Evolutionary conservation across 331 rosid species (phyloP).

Genomic region (Malus hybrid): DNA sequence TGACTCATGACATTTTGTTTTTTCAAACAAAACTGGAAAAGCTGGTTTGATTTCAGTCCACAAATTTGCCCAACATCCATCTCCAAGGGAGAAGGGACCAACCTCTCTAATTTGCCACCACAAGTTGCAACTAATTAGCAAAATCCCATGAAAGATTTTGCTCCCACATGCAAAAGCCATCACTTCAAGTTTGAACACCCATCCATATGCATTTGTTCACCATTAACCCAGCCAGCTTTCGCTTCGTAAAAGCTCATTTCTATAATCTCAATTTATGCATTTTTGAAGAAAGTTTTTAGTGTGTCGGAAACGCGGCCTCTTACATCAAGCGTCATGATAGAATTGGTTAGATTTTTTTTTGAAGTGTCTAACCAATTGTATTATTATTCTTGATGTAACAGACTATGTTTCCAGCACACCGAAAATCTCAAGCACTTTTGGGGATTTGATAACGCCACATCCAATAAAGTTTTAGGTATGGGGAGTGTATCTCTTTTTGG

Average conservation of each 20-base stretch:
- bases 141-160: not conserved
- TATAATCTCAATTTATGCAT: not conserved
- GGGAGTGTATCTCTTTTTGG: too few species aligned
- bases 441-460: too few species aligned
- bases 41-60: not conserved
- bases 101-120: not conserved
- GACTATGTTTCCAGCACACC: rapidly evolving
- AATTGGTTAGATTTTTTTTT: too few species aligned
- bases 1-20: not conserved
- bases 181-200: not conserved
- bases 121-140: not conserved
- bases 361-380: too few species aligned
- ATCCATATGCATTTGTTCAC: not conserved
- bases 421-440: too few species aligned
- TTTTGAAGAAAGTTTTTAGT: too few species aligned
- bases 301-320: rapidly evolving
- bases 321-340: too few species aligned
- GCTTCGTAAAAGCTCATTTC: not conserved
- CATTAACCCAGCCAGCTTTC: not conserved
- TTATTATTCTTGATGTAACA: rapidly evolving
- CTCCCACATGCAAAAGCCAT: not conserved
- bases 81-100: not conserved
- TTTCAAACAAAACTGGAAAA: not conserved
- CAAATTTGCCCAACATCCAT: not conserved
- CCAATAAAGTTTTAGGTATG: too few species aligned